Base-by-base conservation (phyloP, 2,329 filamentous ascomycete species). In the Pseudopithomyces maydicus region DNA sequence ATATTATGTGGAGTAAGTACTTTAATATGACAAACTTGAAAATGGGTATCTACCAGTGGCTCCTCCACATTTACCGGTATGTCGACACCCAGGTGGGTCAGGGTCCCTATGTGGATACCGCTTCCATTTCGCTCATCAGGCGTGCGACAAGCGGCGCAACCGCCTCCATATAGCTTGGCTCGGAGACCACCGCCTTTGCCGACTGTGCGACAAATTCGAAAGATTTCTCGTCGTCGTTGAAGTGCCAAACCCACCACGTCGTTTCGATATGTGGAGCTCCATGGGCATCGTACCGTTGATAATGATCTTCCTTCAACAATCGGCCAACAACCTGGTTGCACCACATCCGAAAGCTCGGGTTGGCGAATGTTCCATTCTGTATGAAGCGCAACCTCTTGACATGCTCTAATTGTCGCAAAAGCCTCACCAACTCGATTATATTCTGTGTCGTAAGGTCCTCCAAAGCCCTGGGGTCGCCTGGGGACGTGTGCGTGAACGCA, bases 201-300 rank as follows among this genome's bases (percentile, higher is more conserved):
- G 65, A 55, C 17, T 55, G 47, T 1, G 72, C 72, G 32, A 68
- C 47, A 15, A 80, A 59, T 5, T 62, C 65, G 42, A 76, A 73
- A 1, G 52, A 66, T 52, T 73, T 64, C 3, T 61, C 68, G 1
- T 58, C 42, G 0, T 63, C 52, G 58, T 75, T 67, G 52, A 66
- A 76, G 2, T 50, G 61, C 76, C 77, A 79, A 6, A 59, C 60
- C 78, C 77, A 80, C 77, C 77, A 79, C 0, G 67, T 72, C 14
- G 54, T 54, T 52, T 76, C 75, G 3, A 63, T n/a, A 15, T 65
- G 59, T 0, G 71, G 68, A 2, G 70, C 71, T 10, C 46, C 52
- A 2, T 56, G 59, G 1, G 64, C 69, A 48, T 75, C 73, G 56
- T 78, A 80, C 39, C 77, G 64, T 48, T 78, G 69, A 14, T 69